A percentile compares a stretch with the other conserved stretches of the same genome.
phyloP scores from a whole-genome alignment of 2,329 filamentous ascomycete species.

The Aspergillus ustus region DNA sequence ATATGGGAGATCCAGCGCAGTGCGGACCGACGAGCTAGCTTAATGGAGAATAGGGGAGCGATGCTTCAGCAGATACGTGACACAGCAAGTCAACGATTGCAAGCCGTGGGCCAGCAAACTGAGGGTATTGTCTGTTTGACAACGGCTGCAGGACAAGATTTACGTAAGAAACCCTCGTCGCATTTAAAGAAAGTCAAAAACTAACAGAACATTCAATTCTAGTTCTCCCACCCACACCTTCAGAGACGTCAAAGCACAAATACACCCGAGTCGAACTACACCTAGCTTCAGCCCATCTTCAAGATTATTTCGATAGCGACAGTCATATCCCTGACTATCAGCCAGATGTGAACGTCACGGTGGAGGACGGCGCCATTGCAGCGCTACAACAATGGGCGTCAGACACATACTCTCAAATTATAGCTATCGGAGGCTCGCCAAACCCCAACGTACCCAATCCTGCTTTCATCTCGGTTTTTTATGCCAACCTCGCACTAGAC shows the following conservation, averaged over 20 bases:
- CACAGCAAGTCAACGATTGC: conserved; percentile 30
- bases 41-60: conserved; percentile 31
- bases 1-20: conserved; percentile 45
- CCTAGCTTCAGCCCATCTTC: conserved; percentile 39
- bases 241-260: conserved; percentile 39
- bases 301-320: conserved; percentile 41
- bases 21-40: conserved; percentile 32
- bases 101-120: conserved; percentile 30
- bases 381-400: conserved; percentile 42
- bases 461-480: conserved; percentile 40
- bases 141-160: conserved; percentile 34
- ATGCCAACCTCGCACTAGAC: conserved; percentile 36
- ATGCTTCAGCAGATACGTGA: conserved; percentile 35
- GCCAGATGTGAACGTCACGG: conserved; percentile 31
- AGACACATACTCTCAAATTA: conserved; percentile 37
- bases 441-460: conserved; percentile 32
- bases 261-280: conserved; percentile 40
- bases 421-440: conserved; percentile 37
- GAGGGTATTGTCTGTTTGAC: conserved; percentile 39
- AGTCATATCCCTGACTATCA: conserved; percentile 40
- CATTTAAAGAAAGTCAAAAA: neutral
- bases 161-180: conserved; percentile 30
- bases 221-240: neutral
- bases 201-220: neutral
- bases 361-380: conserved; percentile 32